phyloP scores from a whole-genome alignment of 768 basidiomycete genomes.

The Mycena sanguinolenta region DNA sequence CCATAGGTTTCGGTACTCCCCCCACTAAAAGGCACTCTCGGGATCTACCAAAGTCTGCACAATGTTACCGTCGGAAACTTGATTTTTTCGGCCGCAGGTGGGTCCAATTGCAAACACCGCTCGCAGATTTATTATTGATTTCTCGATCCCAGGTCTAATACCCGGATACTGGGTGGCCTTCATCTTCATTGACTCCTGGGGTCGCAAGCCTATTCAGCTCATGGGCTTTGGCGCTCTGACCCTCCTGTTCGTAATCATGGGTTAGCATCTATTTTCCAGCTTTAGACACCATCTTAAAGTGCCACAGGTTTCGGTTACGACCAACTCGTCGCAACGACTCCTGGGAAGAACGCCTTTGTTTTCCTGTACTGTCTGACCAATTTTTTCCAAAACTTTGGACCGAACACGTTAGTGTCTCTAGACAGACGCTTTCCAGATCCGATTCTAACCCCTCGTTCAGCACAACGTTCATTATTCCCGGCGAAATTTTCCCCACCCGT shows the following conservation, averaged over 20 bases:
- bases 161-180: conserved; percentile 83
- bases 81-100: conserved; percentile 78
- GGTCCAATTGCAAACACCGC: too few species aligned
- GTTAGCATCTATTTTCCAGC: conserved; percentile 60
- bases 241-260: conserved; percentile 76
- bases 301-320: conserved; percentile 75
- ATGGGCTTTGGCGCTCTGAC: conserved; percentile 83
- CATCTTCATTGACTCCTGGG: conserved; percentile 82
- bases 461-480: conserved; percentile 86
- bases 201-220: conserved; percentile 85
- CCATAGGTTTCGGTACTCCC: conserved; percentile 80
- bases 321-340: conserved; percentile 59
- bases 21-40: too few species aligned
- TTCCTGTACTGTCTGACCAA: conserved; percentile 90
- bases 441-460: too few species aligned
- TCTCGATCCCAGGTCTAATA: conserved; percentile 85
- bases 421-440: too few species aligned
- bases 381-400: conserved; percentile 93
- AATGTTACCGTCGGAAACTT: conserved; percentile 83
- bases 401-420: too few species aligned
- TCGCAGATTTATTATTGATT: too few species aligned
- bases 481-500: conserved; percentile 89
- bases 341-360: conserved; percentile 72
- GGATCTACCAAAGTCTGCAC: conserved; percentile 70
- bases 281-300: conserved; percentile 17